Base-by-base conservation (phyloP, 148 eudicot species). In the Simmondsia chinensis region DNA sequence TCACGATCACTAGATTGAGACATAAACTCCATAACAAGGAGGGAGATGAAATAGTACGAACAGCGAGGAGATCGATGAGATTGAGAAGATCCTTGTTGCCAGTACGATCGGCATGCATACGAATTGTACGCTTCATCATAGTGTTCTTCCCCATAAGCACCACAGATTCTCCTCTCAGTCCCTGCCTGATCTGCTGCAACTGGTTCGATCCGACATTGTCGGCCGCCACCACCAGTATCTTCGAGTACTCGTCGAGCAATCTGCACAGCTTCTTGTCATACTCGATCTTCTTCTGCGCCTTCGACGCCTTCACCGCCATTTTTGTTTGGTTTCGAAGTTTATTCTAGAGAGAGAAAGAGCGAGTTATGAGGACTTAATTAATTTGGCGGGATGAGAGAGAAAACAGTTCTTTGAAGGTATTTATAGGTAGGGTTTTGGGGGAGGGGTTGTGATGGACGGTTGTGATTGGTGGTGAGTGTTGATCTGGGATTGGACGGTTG, bases 141-240 rank as follows among this genome's bases (percentile, higher is more conserved):
- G 81, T 79, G 21, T 79, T 79, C 53, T 79, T 74, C 8, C 86
- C 86, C 86, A 74, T 79, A 5, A 79, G 17, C 23, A 79, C 64
- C 13, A 79, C 25, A 0, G 75, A 79, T 0, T 74, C 73, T 2
- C 75, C 78, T 0, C 86, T 47, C 24, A 79, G 39, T 1, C 86
- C 86, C 11, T 47, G 20, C 3, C 86, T 50, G 3, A 79, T 79
- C 20, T 41, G 48, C 43, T 74, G 78, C 9, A 79, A 41, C 55
- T 79, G 78, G 16, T 71, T 79, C 4, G 81, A 74, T 0, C 81
- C 81, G 10, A 79, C 81, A 44, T 74, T 74, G 15, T 79, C 78
- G 4, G 77, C 86, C 0, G 43, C 52, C 1, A 63, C 81, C 6
- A 79, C 27, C 1, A 74, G 50, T 6, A 79, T 41, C 60, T 74